Conservation (phyloP, 2,329 filamentous ascomycete genomes). For the Colletotrichum falcatum region DNA sequence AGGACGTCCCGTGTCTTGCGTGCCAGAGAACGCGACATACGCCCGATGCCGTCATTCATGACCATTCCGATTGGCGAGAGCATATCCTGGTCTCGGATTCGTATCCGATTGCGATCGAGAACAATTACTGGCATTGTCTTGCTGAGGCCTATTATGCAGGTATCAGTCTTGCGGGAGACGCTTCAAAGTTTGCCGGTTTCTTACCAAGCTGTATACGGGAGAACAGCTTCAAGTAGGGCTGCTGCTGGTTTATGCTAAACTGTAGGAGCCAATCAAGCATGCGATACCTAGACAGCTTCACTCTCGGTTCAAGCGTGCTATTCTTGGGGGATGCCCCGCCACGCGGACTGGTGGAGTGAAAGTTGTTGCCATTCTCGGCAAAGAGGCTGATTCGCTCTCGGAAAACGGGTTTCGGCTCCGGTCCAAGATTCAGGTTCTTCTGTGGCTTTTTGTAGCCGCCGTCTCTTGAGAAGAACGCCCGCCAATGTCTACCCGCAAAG, state of each 20-base stretch:
- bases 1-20: slow-evolving; percentile 62
- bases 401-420: slow-evolving; percentile 45
- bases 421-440: slow-evolving; percentile 49
- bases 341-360: slow-evolving; percentile 46
- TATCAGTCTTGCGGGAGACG: slow-evolving; percentile 6
- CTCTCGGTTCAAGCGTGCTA: slow-evolving; percentile 39
- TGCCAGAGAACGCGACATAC: slow-evolving; percentile 72
- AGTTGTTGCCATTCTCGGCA: slow-evolving; percentile 62
- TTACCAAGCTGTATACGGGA: slow-evolving; percentile 67
- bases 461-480: slow-evolving; percentile 58
- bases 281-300: slow-evolving; percentile 51
- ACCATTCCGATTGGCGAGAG: slow-evolving; percentile 55
- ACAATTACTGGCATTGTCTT: slow-evolving; percentile 60
- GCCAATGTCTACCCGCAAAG: slow-evolving; percentile 62
- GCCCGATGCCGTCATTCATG: slow-evolving; percentile 76
- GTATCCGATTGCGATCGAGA: slow-evolving; percentile 61
- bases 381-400: slow-evolving; percentile 57
- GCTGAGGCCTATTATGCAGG: slow-evolving; percentile 61
- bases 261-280: slow-evolving; percentile 67
- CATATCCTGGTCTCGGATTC: slow-evolving; percentile 52
- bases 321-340: slow-evolving; percentile 18
- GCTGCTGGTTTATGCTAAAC: slow-evolving; percentile 55
- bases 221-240: slow-evolving; percentile 68
- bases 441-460: slow-evolving; percentile 45
- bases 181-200: slow-evolving; percentile 10